phyloP scores from a whole-genome alignment of 2,329 filamentous ascomycete genomes.

The Chalara sp. region DNA sequence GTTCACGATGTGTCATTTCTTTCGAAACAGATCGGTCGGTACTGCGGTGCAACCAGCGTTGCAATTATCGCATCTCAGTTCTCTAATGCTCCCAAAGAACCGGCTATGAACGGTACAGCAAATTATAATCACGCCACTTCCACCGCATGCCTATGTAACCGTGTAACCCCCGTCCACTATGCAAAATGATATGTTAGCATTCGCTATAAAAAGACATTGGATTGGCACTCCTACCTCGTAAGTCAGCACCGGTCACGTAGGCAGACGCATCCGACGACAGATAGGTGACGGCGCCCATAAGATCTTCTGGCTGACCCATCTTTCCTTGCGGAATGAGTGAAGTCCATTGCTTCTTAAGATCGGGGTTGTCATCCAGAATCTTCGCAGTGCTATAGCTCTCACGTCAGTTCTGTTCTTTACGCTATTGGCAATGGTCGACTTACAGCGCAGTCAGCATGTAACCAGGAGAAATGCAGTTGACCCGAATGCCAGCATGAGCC shows the following conservation, averaged over 20 bases:
- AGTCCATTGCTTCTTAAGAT: constrained; percentile 84
- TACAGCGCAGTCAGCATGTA: constrained; percentile 95
- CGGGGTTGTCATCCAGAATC: constrained; percentile 89
- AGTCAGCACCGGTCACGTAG: constrained; percentile 45
- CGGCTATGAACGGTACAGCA: no score
- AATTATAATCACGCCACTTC: no score
- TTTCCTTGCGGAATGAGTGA: constrained; percentile 87
- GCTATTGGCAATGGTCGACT: constrained; percentile 30
- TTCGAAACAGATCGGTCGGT: no score
- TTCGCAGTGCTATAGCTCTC: constrained; percentile 65
- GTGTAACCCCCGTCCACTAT: constrained; percentile 12
- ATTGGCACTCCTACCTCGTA: constrained; percentile 1
- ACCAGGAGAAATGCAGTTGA: constrained; percentile 91
- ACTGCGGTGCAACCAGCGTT: no score
- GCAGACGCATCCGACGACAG: constrained; percentile 50
- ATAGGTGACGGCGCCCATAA: constrained; percentile 85
- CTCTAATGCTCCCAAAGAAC: no score
- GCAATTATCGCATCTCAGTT: no score
- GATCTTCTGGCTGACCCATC: constrained; percentile 85
- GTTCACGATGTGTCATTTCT: no score
- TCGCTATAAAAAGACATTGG: neutral
- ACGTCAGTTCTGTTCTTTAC: no score
- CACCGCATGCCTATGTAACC: constrained; percentile 2
- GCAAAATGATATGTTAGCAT: constrained; percentile 5
- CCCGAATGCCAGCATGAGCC: constrained; percentile 79